Evolutionary conservation across 257 asterid genomes (phyloP).

Genomic region (Pogostemon cablin): DNA sequence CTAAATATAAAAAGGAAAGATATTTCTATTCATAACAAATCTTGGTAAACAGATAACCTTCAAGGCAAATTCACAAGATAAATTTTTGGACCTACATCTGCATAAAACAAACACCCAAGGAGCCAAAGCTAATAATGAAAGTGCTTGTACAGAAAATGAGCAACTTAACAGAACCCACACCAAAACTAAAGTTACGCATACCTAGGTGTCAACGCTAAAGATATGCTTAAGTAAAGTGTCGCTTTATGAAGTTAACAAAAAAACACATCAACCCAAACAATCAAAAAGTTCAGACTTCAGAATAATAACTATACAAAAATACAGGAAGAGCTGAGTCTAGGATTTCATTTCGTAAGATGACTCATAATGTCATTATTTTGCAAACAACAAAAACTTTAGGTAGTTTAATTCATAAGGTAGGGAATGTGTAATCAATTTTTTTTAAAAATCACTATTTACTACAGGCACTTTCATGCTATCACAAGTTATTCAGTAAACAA

Average conservation of each 20-base stretch:
- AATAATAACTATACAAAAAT: background rate
- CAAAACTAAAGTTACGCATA: background rate
- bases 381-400: background rate
- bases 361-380: background rate
- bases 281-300: constrained; percentile 7
- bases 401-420: background rate
- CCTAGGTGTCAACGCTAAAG: constrained; percentile 2
- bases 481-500: background rate
- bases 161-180: constrained; percentile 7
- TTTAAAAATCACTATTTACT: background rate
- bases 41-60: constrained; percentile 2
- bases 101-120: background rate
- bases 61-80: background rate
- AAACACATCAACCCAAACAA: background rate
- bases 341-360: background rate
- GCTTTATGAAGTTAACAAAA: background rate
- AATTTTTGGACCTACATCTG: background rate
- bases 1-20: background rate
- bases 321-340: background rate
- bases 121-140: background rate
- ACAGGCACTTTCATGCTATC: background rate
- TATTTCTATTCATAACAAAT: background rate
- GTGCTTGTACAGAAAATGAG: background rate
- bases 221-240: background rate
- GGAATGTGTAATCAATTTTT: background rate